Evolutionary conservation across 1,284 basidiomycete species (phyloP), one percentile per base, ranked within the genome.

Genomic region (Sanghuangporus sanghuang): DNA sequence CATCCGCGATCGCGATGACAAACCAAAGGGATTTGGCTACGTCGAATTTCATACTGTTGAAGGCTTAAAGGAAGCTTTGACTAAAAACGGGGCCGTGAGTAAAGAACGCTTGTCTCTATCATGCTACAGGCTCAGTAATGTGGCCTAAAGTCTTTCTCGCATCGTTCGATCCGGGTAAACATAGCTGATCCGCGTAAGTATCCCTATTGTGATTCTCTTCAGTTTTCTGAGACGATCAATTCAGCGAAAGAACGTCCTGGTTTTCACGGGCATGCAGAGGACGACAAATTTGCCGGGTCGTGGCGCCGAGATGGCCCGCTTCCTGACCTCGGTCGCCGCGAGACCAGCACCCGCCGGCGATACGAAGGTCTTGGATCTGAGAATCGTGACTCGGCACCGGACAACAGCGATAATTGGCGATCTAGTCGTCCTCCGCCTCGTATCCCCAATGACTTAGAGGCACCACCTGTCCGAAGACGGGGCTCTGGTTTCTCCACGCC

Each of bases 11-110:
- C 84, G 87, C 63, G 89, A 91, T 57, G 95, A 96, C 61, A 95
- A 95, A 74, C 92, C 95, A 39, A 98, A 98, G 76, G 97, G 97
- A 1, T 99, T 98, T 76, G 97, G 96, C 39, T 99, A 99, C 73
- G 88, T 98, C 67, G 96, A 99, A 74, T 99, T 98, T 72, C 83
- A 81, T 44, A 88, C 89, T 60, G 74, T 94, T 64, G 92, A 95
- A 44, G 87, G 85, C 52, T 80, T 98, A 67, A 95, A 95, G 77
- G 86, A 88, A 61, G 96, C 91, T 6, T 77, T 98, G 38, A 76
- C 78, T 44, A 87, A 85, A 74, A 81, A 74, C 42, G 87, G 87
- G 64, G 77, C 78, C 59, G 90, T 92, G 66, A 71, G 88, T 78
- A 36, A 21, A 50, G 49, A 57, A 50, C 27, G 18, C 40, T 36